A percentile compares a stretch with the other conserved stretches of the same genome.
Evolutionary conservation across 2,329 filamentous ascomycete species (phyloP).

Genomic region (Chaetomiaceae sp.): DNA sequence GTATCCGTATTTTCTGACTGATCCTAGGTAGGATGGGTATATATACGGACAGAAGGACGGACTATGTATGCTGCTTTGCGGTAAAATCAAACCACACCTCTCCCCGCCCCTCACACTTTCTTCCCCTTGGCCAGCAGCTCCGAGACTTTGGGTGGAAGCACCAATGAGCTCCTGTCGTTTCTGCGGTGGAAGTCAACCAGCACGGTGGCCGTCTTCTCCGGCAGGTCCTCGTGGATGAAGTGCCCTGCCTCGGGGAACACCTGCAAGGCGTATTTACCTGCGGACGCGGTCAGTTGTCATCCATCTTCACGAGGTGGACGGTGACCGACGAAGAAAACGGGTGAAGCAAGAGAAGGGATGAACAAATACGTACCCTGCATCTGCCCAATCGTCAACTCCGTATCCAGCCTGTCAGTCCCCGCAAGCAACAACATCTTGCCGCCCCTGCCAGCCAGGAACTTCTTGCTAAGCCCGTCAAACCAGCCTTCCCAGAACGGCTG

Average conservation of each 20-base stretch:
- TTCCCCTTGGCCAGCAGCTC: slow-evolving; percentile 61
- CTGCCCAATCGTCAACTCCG: slow-evolving; percentile 88
- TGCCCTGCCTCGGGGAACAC: slow-evolving; percentile 94
- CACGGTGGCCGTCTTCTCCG: slow-evolving; percentile 78
- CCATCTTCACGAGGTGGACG: too few species aligned
- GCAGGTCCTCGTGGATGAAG: slow-evolving; percentile 93
- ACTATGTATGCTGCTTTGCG: too few species aligned
- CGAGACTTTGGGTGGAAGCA: slow-evolving; percentile 87
- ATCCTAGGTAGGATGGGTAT: too few species aligned
- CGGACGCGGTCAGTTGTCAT: background rate
- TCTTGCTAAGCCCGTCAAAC: slow-evolving; percentile 82
- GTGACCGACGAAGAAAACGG: background rate
- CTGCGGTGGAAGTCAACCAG: slow-evolving; percentile 86
- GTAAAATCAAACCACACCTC: too few species aligned
- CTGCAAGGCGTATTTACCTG: slow-evolving; percentile 88
- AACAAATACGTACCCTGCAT: slow-evolving; percentile 63
- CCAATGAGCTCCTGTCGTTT: slow-evolving; percentile 78
- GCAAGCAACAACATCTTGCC: slow-evolving; percentile 82
- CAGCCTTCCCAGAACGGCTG: slow-evolving; percentile 91
- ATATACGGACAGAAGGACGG: too few species aligned
- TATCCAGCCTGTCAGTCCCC: slow-evolving; percentile 84
- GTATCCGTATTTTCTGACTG: too few species aligned
- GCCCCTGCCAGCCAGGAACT: slow-evolving; percentile 75
- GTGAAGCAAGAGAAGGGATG: slow-evolving; percentile 1
- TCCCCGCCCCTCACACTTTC: slow-evolving; percentile 39